phyloP scores from a whole-genome alignment of 2,329 filamentous ascomycete species.

The Colletotrichum gigasporum region DNA sequence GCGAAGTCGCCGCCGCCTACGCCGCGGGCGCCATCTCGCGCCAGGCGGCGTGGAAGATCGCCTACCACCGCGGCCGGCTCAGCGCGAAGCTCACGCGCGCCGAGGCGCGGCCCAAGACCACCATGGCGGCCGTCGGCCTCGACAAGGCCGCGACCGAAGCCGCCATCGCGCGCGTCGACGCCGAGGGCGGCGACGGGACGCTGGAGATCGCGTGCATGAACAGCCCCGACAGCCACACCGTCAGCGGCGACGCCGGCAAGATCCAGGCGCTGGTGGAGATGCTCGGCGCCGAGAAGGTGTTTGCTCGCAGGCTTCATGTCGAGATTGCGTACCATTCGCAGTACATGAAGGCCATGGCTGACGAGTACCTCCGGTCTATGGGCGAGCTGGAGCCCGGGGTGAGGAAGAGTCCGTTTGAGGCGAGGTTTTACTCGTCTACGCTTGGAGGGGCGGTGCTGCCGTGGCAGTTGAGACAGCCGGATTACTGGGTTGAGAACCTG shows the following conservation, averaged over 20 bases:
- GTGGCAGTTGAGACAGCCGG: slow-evolving; percentile 32
- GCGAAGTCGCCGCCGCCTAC: slow-evolving; percentile 59
- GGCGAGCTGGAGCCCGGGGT: slow-evolving; percentile 1
- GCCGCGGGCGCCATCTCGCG: slow-evolving; percentile 47
- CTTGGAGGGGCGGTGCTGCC: neutral
- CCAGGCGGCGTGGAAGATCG: slow-evolving; percentile 55
- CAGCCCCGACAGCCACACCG: slow-evolving; percentile 60
- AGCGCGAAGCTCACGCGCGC: slow-evolving; percentile 40
- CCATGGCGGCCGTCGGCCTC: slow-evolving; percentile 53
- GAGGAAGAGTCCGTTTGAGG: neutral
- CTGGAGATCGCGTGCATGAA: slow-evolving; percentile 59
- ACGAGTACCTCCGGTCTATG: slow-evolving; percentile 42
- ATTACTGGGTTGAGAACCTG: slow-evolving; percentile 57
- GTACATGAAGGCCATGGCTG: slow-evolving; percentile 56
- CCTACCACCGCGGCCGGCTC: slow-evolving; percentile 56
- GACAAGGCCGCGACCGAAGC: slow-evolving; percentile 37
- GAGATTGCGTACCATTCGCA: slow-evolving; percentile 64
- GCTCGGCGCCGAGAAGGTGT: slow-evolving; percentile 45
- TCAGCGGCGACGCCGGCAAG: slow-evolving; percentile 45
- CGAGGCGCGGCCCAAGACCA: slow-evolving; percentile 39
- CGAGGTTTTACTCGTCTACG: slow-evolving; percentile 29
- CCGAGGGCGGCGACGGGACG: slow-evolving; percentile 25
- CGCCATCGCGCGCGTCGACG: slow-evolving; percentile 38
- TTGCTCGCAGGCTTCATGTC: slow-evolving; percentile 58
- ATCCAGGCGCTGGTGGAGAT: slow-evolving; percentile 43